Base-by-base conservation (phyloP, 2,329 filamentous ascomycete genomes). In the Venturia oleaginea region DNA sequence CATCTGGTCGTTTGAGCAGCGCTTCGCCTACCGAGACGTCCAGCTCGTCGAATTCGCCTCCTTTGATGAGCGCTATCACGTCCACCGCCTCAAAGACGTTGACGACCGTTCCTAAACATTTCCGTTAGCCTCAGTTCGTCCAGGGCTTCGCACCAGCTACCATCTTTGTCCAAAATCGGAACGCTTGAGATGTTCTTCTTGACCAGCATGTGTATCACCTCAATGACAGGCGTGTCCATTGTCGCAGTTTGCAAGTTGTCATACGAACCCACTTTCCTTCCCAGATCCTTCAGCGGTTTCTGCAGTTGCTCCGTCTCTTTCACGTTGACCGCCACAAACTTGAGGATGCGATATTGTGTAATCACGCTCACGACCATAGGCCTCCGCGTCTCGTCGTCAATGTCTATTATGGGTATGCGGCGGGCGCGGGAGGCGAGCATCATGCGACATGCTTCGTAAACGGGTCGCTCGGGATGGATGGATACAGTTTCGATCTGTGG, bases 21-120 rank as follows among this genome's bases (percentile, higher is more conserved):
- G 93, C 93, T 67, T 97, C 92, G 54, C 93, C 94, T 4, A 97
- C 90, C 7, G 84, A 90, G 24, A 92, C 84, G 66, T 89, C 87
- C 65, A 99, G 81, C 69, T 97, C 93, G 68, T 97, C 94, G 72
- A 97, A 97, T 42, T 86, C 86, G 24, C 92, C 92, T 27, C 91
- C 92, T 76, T 95, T 96, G 77, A 99, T 96, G 70, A 96, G 87
- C 0, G 92, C 89, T 69, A 99, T 96, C 66, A 99, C 92, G 76
- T 99, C 94, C 61, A 99, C 92, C 1, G 94, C 91, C 78, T 99
- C 95, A 72, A 99, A 99, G 13, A 97, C 92, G 72, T 99, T 99
- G 68, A 97, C 85, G 0, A 99, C 86, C 38, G 84, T 80, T 61
- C 85, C 86, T 84, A 34, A 15, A 70, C 0, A 37, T 32, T 11